Evolutionary conservation across 768 basidiomycete genomes (phyloP), one percentile per base, ranked within the genome.

Genomic region (Hemileccinum impolitum): DNA sequence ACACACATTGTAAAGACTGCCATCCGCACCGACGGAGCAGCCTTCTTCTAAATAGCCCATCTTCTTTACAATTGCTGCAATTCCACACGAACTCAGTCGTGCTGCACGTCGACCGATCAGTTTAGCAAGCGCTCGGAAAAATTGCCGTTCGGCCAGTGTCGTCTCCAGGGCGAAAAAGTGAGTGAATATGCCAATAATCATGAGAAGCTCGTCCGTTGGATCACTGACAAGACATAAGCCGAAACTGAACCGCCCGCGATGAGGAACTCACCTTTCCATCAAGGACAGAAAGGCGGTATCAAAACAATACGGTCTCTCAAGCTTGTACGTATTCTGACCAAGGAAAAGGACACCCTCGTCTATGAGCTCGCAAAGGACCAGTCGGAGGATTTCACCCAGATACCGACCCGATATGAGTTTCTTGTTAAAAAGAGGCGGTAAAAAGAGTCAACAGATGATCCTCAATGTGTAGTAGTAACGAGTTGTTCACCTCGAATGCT

Each of bases 111-210:
- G 78, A 19, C 92, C 92, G 35, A 94, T 90, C 44, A 96, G 77
- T 61, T 86, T 86, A 1, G 95, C 91, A 32, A 98, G 82, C 3
- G 90, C 86, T 43, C 90, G 84, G 87, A 99, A 95, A 77, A 99
- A 98, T 63, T 95, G 90, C 21, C 95, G 87, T 70, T 99, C 95
- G 7, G 92, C 91, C 25, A 94, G 77, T 1, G 95, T 98, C 21
- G 96, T 97, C 72, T 97, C 94, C 37, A 98, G 75, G 34, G 89
- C 90, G 64, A 94, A 98, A 77, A 97, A 97, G 74, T 98, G 91
- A 7, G 87, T 82, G 74, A 99, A 97, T 60, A 99, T 92, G 40
- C 95, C 95, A 62, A 96, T 91, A 65, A 94, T 83, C 82, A 95
- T 96, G 43, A 98, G 79, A 39, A 95, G 82, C 61, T 99, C 95